These are phyloP conservation scores for Apiotrichum akiyoshidainum DNA, from an alignment of 1,284 basidiomycete genomes.

Conservation along the genomic window DNA sequence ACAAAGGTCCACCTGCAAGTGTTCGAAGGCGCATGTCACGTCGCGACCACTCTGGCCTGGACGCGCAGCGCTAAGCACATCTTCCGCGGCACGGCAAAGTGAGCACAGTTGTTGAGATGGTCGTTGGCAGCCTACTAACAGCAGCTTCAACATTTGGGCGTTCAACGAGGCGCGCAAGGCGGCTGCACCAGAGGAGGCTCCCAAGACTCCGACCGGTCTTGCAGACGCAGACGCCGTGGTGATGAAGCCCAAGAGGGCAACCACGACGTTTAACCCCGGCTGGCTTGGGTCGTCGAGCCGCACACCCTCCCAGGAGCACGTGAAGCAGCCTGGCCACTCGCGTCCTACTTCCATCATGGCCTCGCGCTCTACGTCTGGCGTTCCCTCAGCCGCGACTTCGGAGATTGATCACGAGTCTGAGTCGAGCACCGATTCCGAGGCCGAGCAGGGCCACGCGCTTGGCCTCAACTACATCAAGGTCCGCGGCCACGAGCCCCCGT, in stretches of 20 bases:
- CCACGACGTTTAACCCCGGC: background rate
- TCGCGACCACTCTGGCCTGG: constrained; percentile 50
- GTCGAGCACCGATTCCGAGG: background rate
- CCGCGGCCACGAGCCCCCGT: constrained; percentile 36
- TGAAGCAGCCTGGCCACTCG: too few relatives aligned
- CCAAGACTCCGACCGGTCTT: background rate
- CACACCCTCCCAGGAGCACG: too few relatives aligned
- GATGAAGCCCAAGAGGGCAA: background rate
- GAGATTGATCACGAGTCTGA: background rate
- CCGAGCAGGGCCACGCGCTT: background rate
- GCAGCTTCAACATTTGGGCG: constrained; percentile 50
- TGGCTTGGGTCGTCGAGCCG: too few relatives aligned
- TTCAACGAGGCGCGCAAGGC: constrained; percentile 32
- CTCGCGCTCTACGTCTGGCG: too few relatives aligned
- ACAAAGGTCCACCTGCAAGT: constrained; percentile 55
- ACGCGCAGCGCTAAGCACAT: constrained; percentile 48
- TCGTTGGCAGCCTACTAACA: constrained; percentile 1
- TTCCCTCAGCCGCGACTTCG: background rate
- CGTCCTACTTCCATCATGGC: too few relatives aligned
- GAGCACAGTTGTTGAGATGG: constrained; percentile 14
- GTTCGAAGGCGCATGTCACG: constrained; percentile 51
- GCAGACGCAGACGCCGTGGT: background rate
- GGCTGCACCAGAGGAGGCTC: background rate
- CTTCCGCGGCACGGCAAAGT: constrained; percentile 49
- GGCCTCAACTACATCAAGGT: constrained; percentile 29